These are phyloP conservation scores for Penicillium atrosanguineum DNA, from an alignment of 495 filamentous ascomycete species.

Conservation along the genomic window DNA sequence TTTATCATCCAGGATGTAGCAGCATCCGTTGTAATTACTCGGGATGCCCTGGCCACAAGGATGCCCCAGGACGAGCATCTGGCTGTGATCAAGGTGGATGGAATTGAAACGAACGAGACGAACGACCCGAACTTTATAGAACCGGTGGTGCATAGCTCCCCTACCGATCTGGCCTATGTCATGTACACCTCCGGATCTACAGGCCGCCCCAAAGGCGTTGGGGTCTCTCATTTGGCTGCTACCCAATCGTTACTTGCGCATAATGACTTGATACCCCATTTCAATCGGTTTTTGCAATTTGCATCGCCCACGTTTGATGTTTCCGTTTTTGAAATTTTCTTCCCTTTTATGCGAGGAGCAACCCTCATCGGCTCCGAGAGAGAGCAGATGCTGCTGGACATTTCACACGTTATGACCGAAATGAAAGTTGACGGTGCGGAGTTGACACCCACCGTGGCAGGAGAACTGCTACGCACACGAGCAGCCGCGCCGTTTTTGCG, in stretches of 20 bases:
- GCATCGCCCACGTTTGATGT: constrained; percentile 87
- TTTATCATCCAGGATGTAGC: constrained; percentile 71
- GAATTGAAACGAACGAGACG: constrained; percentile 10
- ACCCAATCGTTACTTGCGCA: constrained; percentile 77
- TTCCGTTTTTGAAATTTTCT: constrained; percentile 87
- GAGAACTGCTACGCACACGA: constrained; percentile 61
- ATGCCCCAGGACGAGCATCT: constrained; percentile 16
- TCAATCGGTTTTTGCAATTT: constrained; percentile 79
- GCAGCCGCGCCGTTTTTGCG: constrained; percentile 58
- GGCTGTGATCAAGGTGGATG: constrained; percentile 31
- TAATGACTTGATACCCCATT: constrained; percentile 66
- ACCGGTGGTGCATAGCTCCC: constrained; percentile 3
- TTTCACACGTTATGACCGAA: constrained; percentile 58
- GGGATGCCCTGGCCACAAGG: constrained; percentile 22
- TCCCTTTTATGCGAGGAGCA: constrained; percentile 65
- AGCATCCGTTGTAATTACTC: constrained; percentile 54
- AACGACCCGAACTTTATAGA: constrained; percentile 2
- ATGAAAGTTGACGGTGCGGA: constrained; percentile 77
- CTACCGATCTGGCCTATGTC: constrained; percentile 69
- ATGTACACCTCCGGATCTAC: constrained; percentile 92
- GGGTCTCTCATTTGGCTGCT: constrained; percentile 70
- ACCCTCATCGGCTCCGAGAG: constrained; percentile 70
- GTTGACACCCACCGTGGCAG: constrained; percentile 77
- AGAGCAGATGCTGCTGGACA: constrained; percentile 62
- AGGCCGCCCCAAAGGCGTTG: constrained; percentile 84